Evolutionary conservation across 345 rosid species (phyloP).

Genomic region (Dovyalis caffra): DNA sequence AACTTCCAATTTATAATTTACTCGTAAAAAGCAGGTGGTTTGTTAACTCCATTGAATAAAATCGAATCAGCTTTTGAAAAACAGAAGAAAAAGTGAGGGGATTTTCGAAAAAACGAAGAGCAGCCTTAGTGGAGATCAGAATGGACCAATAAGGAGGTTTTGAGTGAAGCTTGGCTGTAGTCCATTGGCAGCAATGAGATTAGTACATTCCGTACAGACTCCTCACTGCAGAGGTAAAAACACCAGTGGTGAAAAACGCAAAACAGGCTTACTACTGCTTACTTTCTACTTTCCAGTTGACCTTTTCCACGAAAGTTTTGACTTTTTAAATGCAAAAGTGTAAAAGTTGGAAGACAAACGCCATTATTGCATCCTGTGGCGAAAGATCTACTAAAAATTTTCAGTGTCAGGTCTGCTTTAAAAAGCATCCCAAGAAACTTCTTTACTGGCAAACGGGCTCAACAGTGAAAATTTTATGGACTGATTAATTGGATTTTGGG

Average conservation of each 20-base stretch:
- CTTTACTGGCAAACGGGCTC: not conserved
- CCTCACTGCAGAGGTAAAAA: not conserved
- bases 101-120: not conserved
- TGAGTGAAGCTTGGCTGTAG: not conserved
- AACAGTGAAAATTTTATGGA: not conserved
- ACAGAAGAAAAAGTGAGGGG: not conserved
- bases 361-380: conserved; percentile 21
- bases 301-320: not conserved
- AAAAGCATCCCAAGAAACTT: conserved; percentile 29
- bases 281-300: not conserved
- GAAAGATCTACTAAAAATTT: not conserved
- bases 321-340: conserved; percentile 2
- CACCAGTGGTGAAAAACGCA: not conserved
- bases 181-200: not conserved
- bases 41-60: too few relatives aligned
- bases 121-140: not conserved
- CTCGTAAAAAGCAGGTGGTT: too few relatives aligned
- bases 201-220: not conserved
- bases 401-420: not conserved
- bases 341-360: conserved; percentile 3
- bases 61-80: too few relatives aligned
- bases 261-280: not conserved
- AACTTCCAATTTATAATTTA: too few relatives aligned
- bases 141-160: not conserved
- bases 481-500: not conserved